Percentiles rank a stretch among this genome's conserved stretches.
Evolutionary conservation across 495 filamentous ascomycete species (phyloP).

Genomic region (Penicillium subrubescens): DNA sequence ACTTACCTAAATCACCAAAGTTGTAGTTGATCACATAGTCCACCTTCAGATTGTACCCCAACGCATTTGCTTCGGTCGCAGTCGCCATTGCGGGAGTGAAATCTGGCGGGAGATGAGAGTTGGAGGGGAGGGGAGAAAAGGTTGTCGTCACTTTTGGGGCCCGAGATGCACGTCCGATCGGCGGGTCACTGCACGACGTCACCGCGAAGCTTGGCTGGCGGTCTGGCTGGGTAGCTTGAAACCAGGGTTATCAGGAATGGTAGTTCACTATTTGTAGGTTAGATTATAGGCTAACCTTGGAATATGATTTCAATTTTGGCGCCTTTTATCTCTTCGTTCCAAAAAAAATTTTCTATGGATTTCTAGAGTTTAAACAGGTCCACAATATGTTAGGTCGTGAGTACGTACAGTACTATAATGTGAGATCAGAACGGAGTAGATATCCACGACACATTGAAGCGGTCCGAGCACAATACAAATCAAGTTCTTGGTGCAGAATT

Average conservation of each 20-base stretch:
- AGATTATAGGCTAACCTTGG: not conserved
- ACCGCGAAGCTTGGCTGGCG: conserved; percentile 4
- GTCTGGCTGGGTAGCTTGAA: not conserved
- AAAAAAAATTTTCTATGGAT: too few species aligned
- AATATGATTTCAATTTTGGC: not conserved
- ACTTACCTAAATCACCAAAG: conserved; percentile 64
- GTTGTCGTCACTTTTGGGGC: not conserved
- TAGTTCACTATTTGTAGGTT: not conserved
- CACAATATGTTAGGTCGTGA: not conserved
- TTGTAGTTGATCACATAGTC: conserved; percentile 92
- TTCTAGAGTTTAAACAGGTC: too few species aligned
- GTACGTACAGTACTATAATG: not conserved
- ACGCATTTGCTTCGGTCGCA: conserved; percentile 24
- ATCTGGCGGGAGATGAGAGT: not conserved
- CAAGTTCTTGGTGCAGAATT: not conserved
- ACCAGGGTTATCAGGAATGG: too few species aligned
- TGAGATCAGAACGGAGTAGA: not conserved
- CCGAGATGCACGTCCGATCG: not conserved
- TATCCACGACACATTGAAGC: not conserved
- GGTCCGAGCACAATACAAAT: not conserved
- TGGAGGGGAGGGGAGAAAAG: conserved; percentile 7
- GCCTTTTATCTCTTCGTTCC: not conserved
- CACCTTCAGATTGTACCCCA: conserved; percentile 65
- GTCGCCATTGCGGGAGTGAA: conserved; percentile 33
- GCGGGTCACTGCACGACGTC: conserved; percentile 17